These are phyloP conservation scores for Schizochytrium sp. DNA, from an alignment of 108 stramenopile genomes.

Conservation along the genomic window DNA sequence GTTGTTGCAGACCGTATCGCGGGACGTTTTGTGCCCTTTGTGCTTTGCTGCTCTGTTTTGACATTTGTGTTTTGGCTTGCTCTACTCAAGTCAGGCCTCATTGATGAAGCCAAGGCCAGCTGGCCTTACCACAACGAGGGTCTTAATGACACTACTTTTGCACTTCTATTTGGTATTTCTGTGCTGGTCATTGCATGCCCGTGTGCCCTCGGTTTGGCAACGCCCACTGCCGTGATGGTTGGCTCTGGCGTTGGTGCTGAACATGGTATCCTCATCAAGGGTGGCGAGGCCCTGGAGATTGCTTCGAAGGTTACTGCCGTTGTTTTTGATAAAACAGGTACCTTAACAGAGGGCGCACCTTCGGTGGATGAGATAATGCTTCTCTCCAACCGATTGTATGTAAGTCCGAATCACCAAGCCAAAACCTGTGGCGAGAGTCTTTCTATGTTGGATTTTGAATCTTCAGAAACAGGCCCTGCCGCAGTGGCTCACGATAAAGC, in stretches of 20 bases:
- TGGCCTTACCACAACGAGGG: conserved; percentile 39
- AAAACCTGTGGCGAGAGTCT: not conserved
- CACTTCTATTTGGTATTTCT: conserved; percentile 88
- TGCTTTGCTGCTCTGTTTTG: conserved; percentile 69
- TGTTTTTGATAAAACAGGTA: conserved; percentile 98
- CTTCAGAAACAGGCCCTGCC: not conserved
- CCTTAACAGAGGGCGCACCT: conserved; percentile 87
- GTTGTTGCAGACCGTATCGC: conserved; percentile 87
- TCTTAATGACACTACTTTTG: conserved; percentile 71
- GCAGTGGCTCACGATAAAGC: not conserved
- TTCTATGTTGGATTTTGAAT: not conserved
- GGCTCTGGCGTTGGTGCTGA: conserved; percentile 94
- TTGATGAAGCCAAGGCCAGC: not conserved
- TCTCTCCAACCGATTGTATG: not conserved
- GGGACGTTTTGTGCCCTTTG: conserved; percentile 80
- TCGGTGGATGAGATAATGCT: conserved; percentile 65
- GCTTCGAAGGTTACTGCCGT: conserved; percentile 85
- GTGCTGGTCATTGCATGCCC: conserved; percentile 97
- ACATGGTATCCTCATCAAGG: conserved; percentile 95
- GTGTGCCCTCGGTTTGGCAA: conserved; percentile 95
- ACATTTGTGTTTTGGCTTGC: conserved; percentile 76
- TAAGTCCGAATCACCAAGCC: not conserved
- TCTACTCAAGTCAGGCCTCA: not conserved
- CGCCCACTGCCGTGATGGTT: conserved; percentile 96
- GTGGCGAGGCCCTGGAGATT: conserved; percentile 92